Percentiles rank a stretch among this genome's conserved stretches.
Evolutionary conservation across 1,284 basidiomycete genomes (phyloP).

Genomic region (Ceratobasidium sp.): DNA sequence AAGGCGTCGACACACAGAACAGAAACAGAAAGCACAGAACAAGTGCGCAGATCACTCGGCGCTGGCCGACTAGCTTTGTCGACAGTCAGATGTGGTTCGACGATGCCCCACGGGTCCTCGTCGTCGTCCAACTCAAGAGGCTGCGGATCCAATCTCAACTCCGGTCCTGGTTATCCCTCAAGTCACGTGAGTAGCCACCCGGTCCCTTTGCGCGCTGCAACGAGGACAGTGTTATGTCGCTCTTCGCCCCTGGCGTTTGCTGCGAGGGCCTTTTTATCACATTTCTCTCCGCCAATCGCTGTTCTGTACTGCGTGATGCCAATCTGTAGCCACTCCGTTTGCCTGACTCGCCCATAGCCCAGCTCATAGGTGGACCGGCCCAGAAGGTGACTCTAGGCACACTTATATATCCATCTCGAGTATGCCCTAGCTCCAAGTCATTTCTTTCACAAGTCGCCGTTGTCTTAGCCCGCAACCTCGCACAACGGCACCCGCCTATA

Average conservation of each 20-base stretch:
- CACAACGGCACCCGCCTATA: not conserved
- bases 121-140: slow-evolving; percentile 41
- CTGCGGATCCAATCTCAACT: not conserved
- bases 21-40: slow-evolving; percentile 10
- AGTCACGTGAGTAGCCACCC: slow-evolving; percentile 27
- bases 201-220: not conserved
- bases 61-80: slow-evolving; percentile 43
- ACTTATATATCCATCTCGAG: not conserved
- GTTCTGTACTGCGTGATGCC: not conserved
- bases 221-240: slow-evolving; percentile 1
- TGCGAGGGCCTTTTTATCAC: not conserved
- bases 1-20: slow-evolving; percentile 19
- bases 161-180: not conserved
- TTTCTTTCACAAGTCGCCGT: not conserved
- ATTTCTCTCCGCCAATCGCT: not conserved
- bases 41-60: slow-evolving; percentile 44
- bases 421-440: not conserved
- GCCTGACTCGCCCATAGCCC: not conserved
- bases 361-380: not conserved
- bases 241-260: not conserved
- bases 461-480: not conserved
- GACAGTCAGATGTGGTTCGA: slow-evolving; percentile 27
- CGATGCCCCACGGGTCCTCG: slow-evolving; percentile 16
- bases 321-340: not conserved
- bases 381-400: not conserved